phyloP scores from a whole-genome alignment of 805 yeast species.

The Saturnispora saitoi region DNA sequence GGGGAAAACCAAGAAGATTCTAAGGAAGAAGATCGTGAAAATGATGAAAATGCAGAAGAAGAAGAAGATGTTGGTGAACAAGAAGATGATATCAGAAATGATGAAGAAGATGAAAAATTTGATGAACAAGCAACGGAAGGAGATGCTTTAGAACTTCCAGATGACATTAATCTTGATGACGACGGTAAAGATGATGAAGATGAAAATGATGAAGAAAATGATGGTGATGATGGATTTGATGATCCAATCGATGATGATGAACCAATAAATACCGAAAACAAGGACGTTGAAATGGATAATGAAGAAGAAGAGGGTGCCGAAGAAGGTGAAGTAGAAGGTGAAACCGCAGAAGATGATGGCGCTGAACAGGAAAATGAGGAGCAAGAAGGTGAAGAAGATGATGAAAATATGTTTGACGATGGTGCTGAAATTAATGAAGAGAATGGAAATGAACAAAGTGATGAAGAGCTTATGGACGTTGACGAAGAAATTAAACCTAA shows the following conservation, averaged over 20 bases:
- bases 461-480: slow-evolving; percentile 24
- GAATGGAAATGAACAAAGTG: slow-evolving; percentile 26
- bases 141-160: slow-evolving; percentile 86
- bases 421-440: slow-evolving; percentile 20
- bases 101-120: slow-evolving; percentile 51
- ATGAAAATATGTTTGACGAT: slow-evolving; percentile 16
- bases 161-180: slow-evolving; percentile 77
- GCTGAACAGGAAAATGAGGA: slow-evolving; percentile 28
- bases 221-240: slow-evolving; percentile 21
- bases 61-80: slow-evolving; percentile 75
- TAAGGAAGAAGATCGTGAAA: slow-evolving; percentile 33
- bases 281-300: slow-evolving; percentile 25
- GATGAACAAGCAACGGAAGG: slow-evolving; percentile 73
- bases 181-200: slow-evolving; percentile 37
- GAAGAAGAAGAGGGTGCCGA: slow-evolving; percentile 23
- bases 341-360: slow-evolving; percentile 23
- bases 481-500: slow-evolving; percentile 24
- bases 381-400: slow-evolving; percentile 21
- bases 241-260: slow-evolving; percentile 20
- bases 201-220: slow-evolving; percentile 20
- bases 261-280: slow-evolving; percentile 19
- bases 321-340: slow-evolving; percentile 22
- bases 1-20: slow-evolving; percentile 30
- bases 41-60: slow-evolving; percentile 44
- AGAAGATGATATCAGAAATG: slow-evolving; percentile 66